Evolutionary conservation across 2,329 filamentous ascomycete genomes (phyloP).

Genomic region (Aspergillus quadrilineatus): DNA sequence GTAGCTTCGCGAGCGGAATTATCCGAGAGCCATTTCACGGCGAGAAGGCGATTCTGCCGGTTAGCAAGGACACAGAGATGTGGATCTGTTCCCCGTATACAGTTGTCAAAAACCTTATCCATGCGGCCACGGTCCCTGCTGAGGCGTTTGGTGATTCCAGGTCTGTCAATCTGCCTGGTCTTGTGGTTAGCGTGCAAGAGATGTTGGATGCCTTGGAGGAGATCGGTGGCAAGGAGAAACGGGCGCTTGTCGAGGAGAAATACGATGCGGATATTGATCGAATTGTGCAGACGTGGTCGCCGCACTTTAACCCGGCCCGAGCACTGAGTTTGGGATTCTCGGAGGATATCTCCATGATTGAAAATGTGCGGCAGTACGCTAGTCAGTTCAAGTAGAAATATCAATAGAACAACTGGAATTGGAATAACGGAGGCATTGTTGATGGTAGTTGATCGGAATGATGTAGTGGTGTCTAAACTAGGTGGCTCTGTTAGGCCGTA

Average conservation of each 20-base stretch:
- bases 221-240: conserved; percentile 56
- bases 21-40: conserved; percentile 55
- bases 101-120: conserved; percentile 55
- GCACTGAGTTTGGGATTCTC: conserved; percentile 52
- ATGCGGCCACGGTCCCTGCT: conserved; percentile 50
- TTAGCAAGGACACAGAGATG: conserved; percentile 53
- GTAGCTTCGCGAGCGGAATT: conserved; percentile 54
- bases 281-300: conserved; percentile 62
- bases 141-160: conserved; percentile 55
- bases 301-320: conserved; percentile 55
- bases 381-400: conserved; percentile 30
- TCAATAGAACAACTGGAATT: not conserved
- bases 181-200: conserved; percentile 59
- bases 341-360: conserved; percentile 42
- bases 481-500: conserved; percentile 4
- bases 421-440: not conserved
- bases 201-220: conserved; percentile 59
- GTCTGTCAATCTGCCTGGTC: conserved; percentile 55
- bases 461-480: not conserved
- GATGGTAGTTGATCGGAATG: not conserved
- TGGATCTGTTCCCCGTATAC: conserved; percentile 59
- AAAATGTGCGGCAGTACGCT: conserved; percentile 43
- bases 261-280: conserved; percentile 55
- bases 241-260: conserved; percentile 56
- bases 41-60: conserved; percentile 51